Conservation (phyloP, 345 rosid genomes). For the Eutrema japonicum region DNA sequence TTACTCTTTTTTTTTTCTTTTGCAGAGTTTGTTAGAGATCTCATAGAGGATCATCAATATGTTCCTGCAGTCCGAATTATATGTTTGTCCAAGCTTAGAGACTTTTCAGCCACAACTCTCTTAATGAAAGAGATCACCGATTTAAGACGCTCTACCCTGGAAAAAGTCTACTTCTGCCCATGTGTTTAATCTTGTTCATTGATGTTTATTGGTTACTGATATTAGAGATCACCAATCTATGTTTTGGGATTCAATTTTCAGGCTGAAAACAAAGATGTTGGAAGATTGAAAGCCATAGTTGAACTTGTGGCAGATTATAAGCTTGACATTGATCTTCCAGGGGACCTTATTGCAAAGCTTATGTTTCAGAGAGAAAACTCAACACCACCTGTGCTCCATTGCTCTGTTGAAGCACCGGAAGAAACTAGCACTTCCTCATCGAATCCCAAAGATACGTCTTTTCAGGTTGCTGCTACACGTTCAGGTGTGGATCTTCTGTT, state of each 20-base stretch:
- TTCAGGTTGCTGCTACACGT: not conserved
- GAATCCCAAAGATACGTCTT: not conserved
- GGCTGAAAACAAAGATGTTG: slow-evolving; percentile 8
- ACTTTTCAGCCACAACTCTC: not conserved
- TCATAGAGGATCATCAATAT: slow-evolving; percentile 4
- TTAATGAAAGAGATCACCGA: slow-evolving; percentile 13
- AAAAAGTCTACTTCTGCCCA: not conserved
- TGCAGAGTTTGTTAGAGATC: slow-evolving; percentile 20
- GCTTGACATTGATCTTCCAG: slow-evolving; percentile 27
- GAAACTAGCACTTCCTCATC: not conserved
- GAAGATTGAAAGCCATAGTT: slow-evolving; percentile 15
- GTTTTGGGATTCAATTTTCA: not conserved
- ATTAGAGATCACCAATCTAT: not conserved
- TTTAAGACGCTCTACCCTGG: not conserved
- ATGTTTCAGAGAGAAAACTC: slow-evolving; percentile 3
- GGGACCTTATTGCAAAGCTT: slow-evolving; percentile 24
- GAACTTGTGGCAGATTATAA: slow-evolving; percentile 24
- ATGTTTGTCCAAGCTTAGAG: slow-evolving; percentile 18
- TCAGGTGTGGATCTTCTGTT: slow-evolving; percentile 4
- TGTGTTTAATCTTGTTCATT: too few species aligned
- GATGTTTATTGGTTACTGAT: not conserved
- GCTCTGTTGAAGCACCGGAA: not conserved
- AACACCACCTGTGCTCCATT: slow-evolving; percentile 22
- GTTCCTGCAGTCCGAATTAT: slow-evolving; percentile 24
- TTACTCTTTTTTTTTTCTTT: not conserved